phyloP scores from a whole-genome alignment of 176 grass and related monocot species.

The Pontederia crassipes region DNA sequence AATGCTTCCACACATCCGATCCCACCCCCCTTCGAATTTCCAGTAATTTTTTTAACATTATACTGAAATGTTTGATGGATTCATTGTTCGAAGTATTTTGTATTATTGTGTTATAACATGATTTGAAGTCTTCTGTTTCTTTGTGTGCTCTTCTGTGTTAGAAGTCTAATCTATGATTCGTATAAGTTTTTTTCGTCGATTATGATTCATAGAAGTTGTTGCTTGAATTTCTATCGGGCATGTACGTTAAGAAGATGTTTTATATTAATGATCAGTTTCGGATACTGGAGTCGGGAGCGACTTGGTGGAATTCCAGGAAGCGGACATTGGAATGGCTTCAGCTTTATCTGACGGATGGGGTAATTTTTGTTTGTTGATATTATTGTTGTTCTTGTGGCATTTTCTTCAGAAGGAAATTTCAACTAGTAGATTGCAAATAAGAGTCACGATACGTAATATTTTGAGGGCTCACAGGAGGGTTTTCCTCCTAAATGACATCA shows the following conservation, averaged over 20 bases:
- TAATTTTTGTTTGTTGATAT: conserved; percentile 9
- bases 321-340: conserved; percentile 15
- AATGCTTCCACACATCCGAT: conserved; percentile 8
- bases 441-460: too few species aligned
- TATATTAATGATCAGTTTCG: conserved; percentile 36
- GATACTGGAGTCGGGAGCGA: conserved; percentile 57
- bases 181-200: too few species aligned
- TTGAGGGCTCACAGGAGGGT: too few species aligned
- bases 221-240: background rate
- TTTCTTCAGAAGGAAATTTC: too few species aligned
- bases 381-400: too few species aligned
- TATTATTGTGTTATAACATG: background rate
- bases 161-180: too few species aligned
- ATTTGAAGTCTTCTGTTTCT: too few species aligned
- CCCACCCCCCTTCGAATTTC: conserved; percentile 30
- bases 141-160: too few species aligned
- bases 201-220: background rate
- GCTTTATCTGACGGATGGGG: conserved; percentile 38
- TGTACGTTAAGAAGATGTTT: background rate
- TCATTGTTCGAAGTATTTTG: background rate
- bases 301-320: conserved; percentile 55
- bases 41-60: conserved; percentile 23
- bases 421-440: too few species aligned
- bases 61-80: background rate
- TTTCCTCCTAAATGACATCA: too few species aligned